Evolutionary conservation across 805 yeast genomes (phyloP).

Genomic region (Zygoascus ofunaensis): DNA sequence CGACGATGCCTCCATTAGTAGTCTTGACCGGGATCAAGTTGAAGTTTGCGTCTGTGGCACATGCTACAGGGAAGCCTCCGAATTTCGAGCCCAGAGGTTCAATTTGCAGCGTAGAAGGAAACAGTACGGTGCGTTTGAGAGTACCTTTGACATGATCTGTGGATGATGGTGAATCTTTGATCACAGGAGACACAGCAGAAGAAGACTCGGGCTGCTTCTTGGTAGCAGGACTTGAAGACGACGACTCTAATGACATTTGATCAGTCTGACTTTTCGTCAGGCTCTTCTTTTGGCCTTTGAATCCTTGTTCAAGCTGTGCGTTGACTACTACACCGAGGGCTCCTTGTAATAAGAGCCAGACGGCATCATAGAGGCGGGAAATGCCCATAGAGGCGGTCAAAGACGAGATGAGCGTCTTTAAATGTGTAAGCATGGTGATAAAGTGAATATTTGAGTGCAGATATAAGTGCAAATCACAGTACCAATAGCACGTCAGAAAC

Average conservation of each 20-base stretch:
- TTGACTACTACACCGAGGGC: background rate
- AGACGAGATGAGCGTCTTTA: no score
- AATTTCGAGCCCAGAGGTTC: slow-evolving; percentile 1
- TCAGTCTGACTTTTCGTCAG: background rate
- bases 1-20: slow-evolving; percentile 14
- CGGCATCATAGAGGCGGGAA: background rate
- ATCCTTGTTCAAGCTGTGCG: no score
- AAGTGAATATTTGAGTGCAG: no score
- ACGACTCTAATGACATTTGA: background rate
- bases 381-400: background rate
- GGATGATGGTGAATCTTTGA: background rate
- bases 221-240: background rate
- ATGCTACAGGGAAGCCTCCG: slow-evolving; percentile 12
- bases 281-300: background rate
- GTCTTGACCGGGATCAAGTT: slow-evolving; percentile 13
- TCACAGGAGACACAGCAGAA: background rate
- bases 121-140: background rate
- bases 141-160: background rate
- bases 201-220: background rate
- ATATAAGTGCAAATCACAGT: no score
- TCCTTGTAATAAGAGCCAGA: background rate
- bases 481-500: no score
- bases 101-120: background rate
- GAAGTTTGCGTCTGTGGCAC: slow-evolving; percentile 17
- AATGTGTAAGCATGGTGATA: no score